Evolutionary conservation across 2,329 filamentous ascomycete species (phyloP).

Genomic region (Xylariaceae sp.): DNA sequence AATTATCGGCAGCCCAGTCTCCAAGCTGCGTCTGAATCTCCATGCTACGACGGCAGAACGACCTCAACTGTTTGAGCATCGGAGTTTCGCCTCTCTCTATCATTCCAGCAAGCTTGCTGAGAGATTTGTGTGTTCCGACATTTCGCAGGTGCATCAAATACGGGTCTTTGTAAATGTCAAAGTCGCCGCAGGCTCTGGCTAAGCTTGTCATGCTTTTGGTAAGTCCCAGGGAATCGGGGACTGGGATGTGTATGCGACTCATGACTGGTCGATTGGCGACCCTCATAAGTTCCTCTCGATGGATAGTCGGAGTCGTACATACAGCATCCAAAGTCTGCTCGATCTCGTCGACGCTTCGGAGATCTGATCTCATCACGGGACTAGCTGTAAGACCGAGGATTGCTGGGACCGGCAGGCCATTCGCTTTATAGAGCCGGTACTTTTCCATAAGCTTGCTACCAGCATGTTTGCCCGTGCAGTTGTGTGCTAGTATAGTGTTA

Average conservation of each 20-base stretch:
- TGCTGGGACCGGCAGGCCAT: constrained; percentile 46
- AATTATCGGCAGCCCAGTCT: constrained; percentile 63
- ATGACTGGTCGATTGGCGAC: constrained; percentile 64
- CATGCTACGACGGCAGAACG: constrained; percentile 45
- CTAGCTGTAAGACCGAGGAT: constrained; percentile 80
- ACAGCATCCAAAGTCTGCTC: constrained; percentile 66
- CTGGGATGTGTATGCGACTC: constrained; percentile 22
- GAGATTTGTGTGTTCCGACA: constrained; percentile 39
- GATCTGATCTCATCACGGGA: constrained; percentile 59
- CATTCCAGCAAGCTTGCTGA: constrained; percentile 35
- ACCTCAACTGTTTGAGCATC: constrained; percentile 50
- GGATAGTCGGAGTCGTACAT: constrained; percentile 61
- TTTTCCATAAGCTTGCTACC: constrained; percentile 68
- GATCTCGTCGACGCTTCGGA: constrained; percentile 52
- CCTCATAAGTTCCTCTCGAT: constrained; percentile 64
- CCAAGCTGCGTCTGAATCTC: constrained; percentile 57
- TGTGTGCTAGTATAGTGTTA: constrained; percentile 55
- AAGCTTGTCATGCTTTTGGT: constrained; percentile 43
- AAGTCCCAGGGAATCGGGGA: constrained; percentile 4
- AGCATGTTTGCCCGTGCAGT: constrained; percentile 60
- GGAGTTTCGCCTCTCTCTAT: constrained; percentile 46
- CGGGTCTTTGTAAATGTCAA: constrained; percentile 59
- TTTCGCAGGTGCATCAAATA: constrained; percentile 45
- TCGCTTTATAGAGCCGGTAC: constrained; percentile 51
- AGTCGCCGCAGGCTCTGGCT: constrained; percentile 33